Base-by-base conservation (phyloP, 768 basidiomycete genomes). In the Trametes maxima region DNA sequence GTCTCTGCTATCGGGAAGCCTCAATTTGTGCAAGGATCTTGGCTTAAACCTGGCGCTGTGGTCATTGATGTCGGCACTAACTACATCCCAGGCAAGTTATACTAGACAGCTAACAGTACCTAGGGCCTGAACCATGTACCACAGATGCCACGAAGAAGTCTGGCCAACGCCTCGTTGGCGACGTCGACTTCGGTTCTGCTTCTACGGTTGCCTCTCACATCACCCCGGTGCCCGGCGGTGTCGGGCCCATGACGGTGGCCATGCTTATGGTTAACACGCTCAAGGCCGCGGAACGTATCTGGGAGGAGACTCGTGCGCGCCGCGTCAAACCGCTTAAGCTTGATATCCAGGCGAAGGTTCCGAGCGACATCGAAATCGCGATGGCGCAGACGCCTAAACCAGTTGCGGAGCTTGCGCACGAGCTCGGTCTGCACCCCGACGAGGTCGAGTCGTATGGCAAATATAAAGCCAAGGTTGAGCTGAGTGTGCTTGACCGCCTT, bases 241-340 rank as follows among this genome's bases (percentile, higher is more conserved):
- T 99, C 54, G 97, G 97, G 13, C 97, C 97, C n/a, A 97, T 98
- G 95, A 99, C 97, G 14, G 97, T 99, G 59, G 97, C 97, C 21
- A 82, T 98, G 79, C 86, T 99, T 64, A 98, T 99, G 95, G 84
- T 87, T 70, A 99, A 98, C 76, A 96, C 95, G 1, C 78, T 94
- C 66, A 78, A 82, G 64, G 89, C 94, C 49, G 95, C 95, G 22
- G 83, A 91, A 73, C 86, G 92, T 53, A 81, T 86, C 52, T 95
- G 90, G 83, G 85, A 90, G 65, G 80, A 85, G 52, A 76, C 83
- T 45, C 83, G 87, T 49, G 73, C 81, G 13, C 83, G 86, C 58
- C 88, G 86, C 69, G 75, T 95, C 73, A 87, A 82, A 64, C 94
- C 94, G 7, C 83, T 98, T 48, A 84, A 85, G 59, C 82, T 99